phyloP scores from a whole-genome alignment of 345 rosid species.

The Gossypium sturtianum region DNA sequence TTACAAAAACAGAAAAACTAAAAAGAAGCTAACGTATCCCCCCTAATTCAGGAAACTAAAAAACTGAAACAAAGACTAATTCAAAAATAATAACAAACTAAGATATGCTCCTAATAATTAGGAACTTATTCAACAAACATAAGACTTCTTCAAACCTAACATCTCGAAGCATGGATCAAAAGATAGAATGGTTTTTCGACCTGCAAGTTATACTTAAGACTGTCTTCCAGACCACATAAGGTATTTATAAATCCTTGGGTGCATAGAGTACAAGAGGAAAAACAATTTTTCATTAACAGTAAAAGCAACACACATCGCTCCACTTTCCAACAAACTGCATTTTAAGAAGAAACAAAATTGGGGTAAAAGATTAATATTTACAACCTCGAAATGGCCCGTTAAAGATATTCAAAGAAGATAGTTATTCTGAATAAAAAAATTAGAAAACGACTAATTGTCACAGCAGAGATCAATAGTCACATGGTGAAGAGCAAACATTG shows the following conservation, averaged over 20 bases:
- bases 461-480: constrained; percentile 28
- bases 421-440: neutral
- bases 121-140: too few relatives aligned
- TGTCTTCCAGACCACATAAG: neutral
- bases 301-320: constrained; percentile 31
- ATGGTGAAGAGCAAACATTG: constrained; percentile 76
- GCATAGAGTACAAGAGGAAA: neutral
- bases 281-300: neutral
- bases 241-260: neutral
- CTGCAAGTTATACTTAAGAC: neutral
- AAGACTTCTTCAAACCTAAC: too few relatives aligned
- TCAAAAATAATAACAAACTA: too few relatives aligned
- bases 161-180: neutral
- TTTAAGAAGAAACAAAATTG: neutral
- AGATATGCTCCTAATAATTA: too few relatives aligned
- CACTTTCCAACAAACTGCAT: constrained; percentile 78
- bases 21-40: too few relatives aligned
- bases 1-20: too few relatives aligned
- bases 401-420: neutral
- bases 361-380: neutral
- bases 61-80: too few relatives aligned
- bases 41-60: too few relatives aligned
- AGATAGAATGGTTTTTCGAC: neutral
- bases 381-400: constrained; percentile 7
- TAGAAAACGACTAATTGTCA: neutral